Conservation (phyloP, 805 yeast species). For the Yamadazyma olivae region DNA sequence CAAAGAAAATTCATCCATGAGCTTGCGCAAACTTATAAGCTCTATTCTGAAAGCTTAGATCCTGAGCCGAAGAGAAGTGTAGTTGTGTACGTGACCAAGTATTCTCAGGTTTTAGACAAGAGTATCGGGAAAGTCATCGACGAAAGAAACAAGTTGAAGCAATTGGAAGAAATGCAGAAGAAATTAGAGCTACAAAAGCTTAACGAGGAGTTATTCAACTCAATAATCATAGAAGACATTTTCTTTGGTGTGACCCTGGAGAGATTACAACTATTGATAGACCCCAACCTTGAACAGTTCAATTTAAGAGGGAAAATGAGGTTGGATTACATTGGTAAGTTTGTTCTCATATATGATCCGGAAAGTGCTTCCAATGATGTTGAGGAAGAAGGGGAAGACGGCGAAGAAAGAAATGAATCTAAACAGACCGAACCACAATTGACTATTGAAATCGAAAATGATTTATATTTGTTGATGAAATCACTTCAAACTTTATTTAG, state of each 20-base stretch:
- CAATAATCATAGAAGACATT: slow-evolving; percentile 51
- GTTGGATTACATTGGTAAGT: slow-evolving; percentile 2
- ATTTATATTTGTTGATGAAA: slow-evolving; percentile 39
- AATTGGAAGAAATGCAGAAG: slow-evolving; percentile 15
- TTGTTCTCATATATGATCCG: slow-evolving; percentile 1
- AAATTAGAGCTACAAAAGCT: slow-evolving; percentile 19
- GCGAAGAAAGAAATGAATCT: too few species aligned
- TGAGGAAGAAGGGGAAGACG: not conserved
- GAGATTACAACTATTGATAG: slow-evolving; percentile 24
- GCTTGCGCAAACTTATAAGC: slow-evolving; percentile 54
- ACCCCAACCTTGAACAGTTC: slow-evolving; percentile 17
- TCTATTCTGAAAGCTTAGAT: slow-evolving; percentile 75
- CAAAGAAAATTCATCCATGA: slow-evolving; percentile 73
- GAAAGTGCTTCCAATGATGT: not conserved
- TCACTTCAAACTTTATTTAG: slow-evolving; percentile 29
- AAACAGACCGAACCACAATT: not conserved
- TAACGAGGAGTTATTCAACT: slow-evolving; percentile 38
- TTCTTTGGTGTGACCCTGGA: slow-evolving; percentile 45
- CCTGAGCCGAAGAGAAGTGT: slow-evolving; percentile 78
- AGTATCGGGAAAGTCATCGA: slow-evolving; percentile 30
- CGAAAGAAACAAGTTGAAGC: slow-evolving; percentile 13
- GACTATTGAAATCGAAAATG: slow-evolving; percentile 35
- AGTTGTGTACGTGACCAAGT: slow-evolving; percentile 44
- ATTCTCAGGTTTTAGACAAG: slow-evolving; percentile 34
- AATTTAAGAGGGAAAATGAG: not conserved